phyloP scores from a whole-genome alignment of 2,329 filamentous ascomycete species.

The Verticillium nonalfalfae region DNA sequence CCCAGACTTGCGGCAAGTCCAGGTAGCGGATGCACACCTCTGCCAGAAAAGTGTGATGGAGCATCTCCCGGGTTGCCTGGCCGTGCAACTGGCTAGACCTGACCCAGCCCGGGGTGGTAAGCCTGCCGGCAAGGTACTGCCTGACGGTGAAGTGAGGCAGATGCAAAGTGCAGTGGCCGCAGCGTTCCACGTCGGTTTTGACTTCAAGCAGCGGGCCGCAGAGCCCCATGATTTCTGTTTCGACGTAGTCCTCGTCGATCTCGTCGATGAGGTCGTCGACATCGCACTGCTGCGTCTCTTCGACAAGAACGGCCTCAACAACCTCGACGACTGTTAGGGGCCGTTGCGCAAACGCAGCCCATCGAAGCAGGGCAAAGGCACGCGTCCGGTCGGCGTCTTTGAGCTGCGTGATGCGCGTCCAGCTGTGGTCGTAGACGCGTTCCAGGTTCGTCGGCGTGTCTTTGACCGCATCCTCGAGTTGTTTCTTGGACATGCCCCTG shows the following conservation, averaged over 20 bases:
- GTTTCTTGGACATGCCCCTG: constrained; percentile 17
- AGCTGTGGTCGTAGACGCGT: constrained; percentile 21
- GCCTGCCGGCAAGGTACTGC: constrained; percentile 12
- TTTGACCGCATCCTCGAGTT: constrained; percentile 18
- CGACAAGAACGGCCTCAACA: constrained; percentile 17
- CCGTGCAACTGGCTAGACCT: too few relatives aligned
- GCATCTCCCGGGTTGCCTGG: too few relatives aligned
- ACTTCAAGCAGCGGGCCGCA: constrained; percentile 24
- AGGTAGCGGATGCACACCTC: too few relatives aligned
- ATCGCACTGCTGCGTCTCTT: constrained; percentile 10
- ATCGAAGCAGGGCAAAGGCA: constrained; percentile 20
- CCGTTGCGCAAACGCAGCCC: constrained; percentile 16
- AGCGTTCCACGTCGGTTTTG: rapidly evolving
- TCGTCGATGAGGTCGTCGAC: constrained; percentile 17
- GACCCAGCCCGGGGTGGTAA: background rate
- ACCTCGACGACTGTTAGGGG: constrained; percentile 16
- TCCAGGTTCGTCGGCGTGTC: constrained; percentile 19
- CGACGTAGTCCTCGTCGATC: constrained; percentile 20
- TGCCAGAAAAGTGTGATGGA: too few relatives aligned
- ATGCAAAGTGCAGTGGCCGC: constrained; percentile 3
- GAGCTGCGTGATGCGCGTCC: constrained; percentile 15
- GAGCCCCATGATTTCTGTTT: constrained; percentile 17
- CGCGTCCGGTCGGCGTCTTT: constrained; percentile 12
- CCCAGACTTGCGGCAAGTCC: too few relatives aligned
- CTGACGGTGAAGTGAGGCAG: constrained; percentile 14